Conservation (phyloP, 345 rosid species). For the Pugionium dolabratum region DNA sequence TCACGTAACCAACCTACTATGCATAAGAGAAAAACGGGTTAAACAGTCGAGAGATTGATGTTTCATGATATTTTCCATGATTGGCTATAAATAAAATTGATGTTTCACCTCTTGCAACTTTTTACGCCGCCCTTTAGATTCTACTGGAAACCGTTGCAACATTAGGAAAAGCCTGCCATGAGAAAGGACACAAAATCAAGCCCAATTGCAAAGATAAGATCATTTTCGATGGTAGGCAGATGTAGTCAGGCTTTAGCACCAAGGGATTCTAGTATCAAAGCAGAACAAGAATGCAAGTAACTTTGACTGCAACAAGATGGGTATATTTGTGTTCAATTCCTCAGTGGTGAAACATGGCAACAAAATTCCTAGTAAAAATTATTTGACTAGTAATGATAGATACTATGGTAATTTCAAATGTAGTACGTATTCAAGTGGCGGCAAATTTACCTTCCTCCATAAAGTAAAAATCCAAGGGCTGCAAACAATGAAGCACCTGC, state of each 20-base stretch:
- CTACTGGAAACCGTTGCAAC: slow-evolving; percentile 94
- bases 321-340: neutral
- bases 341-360: slow-evolving; percentile 19
- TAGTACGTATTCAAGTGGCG: neutral
- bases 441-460: slow-evolving; percentile 81
- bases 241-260: neutral
- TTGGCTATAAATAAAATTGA: slow-evolving; percentile 10
- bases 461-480: slow-evolving; percentile 83
- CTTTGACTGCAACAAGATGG: slow-evolving; percentile 7
- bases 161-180: slow-evolving; percentile 80
- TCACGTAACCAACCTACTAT: slow-evolving; percentile 91
- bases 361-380: neutral
- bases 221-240: neutral
- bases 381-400: neutral
- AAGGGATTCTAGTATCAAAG: slow-evolving; percentile 26
- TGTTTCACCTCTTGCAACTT: slow-evolving; percentile 80
- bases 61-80: neutral
- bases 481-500: slow-evolving; percentile 83
- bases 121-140: slow-evolving; percentile 90
- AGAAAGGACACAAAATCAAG: slow-evolving; percentile 9
- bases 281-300: slow-evolving; percentile 20
- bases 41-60: neutral
- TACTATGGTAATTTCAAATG: slow-evolving; percentile 7
- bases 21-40: slow-evolving; percentile 18
- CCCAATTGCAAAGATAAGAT: neutral